Evolutionary conservation across 768 basidiomycete species (phyloP).

Genomic region (Auricularia sp.): DNA sequence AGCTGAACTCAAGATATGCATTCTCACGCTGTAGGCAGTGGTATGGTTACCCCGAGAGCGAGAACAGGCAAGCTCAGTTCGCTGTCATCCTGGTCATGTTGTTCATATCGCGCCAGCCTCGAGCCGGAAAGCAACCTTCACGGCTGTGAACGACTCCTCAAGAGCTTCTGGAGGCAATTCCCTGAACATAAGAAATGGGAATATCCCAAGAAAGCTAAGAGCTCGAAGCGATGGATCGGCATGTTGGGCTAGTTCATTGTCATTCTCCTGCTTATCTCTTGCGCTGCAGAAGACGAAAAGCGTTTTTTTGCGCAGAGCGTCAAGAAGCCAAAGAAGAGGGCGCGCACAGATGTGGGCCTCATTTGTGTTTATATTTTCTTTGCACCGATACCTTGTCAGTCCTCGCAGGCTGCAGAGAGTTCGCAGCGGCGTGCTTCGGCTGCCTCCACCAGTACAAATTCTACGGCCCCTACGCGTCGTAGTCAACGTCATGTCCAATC

Average conservation of each 20-base stretch:
- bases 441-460: too few relatives aligned
- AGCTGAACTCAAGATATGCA: not conserved
- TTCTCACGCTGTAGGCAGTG: conserved; percentile 34
- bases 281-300: conserved; percentile 29
- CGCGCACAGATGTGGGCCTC: not conserved
- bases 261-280: not conserved
- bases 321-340: conserved; percentile 9
- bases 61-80: conserved; percentile 37
- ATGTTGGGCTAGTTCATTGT: not conserved
- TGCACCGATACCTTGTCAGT: too few relatives aligned
- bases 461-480: too few relatives aligned
- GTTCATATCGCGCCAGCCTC: conserved; percentile 42
- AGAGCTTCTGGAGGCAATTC: conserved; percentile 55
- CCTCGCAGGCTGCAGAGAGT: too few relatives aligned
- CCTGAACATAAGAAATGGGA: conserved; percentile 51
- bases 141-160: conserved; percentile 45
- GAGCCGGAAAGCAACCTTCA: conserved; percentile 52
- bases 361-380: not conserved
- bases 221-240: conserved; percentile 52
- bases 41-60: conserved; percentile 48
- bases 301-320: conserved; percentile 23
- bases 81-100: not conserved
- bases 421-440: too few relatives aligned
- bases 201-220: conserved; percentile 24
- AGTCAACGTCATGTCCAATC: too few relatives aligned